A percentile compares a stretch with the other conserved stretches of the same genome.
phyloP scores from a whole-genome alignment of 176 grass and related monocot species.

The Eleusine coracana region DNA sequence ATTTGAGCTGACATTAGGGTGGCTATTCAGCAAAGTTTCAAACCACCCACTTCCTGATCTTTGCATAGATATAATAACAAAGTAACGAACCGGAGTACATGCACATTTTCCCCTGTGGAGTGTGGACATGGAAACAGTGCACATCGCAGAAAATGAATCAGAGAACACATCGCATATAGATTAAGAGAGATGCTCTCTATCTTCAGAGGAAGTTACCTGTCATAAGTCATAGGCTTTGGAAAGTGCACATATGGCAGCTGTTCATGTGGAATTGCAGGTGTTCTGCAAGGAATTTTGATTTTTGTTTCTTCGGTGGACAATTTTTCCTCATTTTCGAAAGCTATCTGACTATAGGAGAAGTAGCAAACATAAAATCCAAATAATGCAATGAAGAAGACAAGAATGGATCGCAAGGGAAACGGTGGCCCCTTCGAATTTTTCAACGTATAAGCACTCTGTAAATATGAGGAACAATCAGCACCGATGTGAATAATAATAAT shows the following conservation, averaged over 20 bases:
- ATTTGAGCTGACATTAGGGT: slow-evolving; percentile 91
- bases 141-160: slow-evolving; percentile 18
- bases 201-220: slow-evolving; percentile 46
- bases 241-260: slow-evolving; percentile 70
- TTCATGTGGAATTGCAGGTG: slow-evolving; percentile 39
- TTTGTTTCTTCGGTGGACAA: slow-evolving; percentile 1
- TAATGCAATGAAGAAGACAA: slow-evolving; percentile 67
- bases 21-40: slow-evolving; percentile 94
- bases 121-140: slow-evolving; percentile 9
- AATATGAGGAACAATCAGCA: slow-evolving; percentile 18
- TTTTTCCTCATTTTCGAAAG: slow-evolving; percentile 48
- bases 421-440: slow-evolving; percentile 63
- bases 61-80: slow-evolving; percentile 89
- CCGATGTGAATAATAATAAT: slow-evolving; percentile 18
- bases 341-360: slow-evolving; percentile 68
- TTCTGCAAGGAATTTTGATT: slow-evolving; percentile 42
- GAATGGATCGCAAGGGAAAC: slow-evolving; percentile 55
- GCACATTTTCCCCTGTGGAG: slow-evolving; percentile 61
- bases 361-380: slow-evolving; percentile 82
- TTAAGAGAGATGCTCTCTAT: not conserved
- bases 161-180: not conserved
- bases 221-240: slow-evolving; percentile 69
- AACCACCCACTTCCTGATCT: slow-evolving; percentile 98
- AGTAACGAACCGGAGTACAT: slow-evolving; percentile 77
- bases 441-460: slow-evolving; percentile 58